phyloP scores from a whole-genome alignment of 2,329 filamentous ascomycete species.

The Clonostachys chloroleuca region DNA sequence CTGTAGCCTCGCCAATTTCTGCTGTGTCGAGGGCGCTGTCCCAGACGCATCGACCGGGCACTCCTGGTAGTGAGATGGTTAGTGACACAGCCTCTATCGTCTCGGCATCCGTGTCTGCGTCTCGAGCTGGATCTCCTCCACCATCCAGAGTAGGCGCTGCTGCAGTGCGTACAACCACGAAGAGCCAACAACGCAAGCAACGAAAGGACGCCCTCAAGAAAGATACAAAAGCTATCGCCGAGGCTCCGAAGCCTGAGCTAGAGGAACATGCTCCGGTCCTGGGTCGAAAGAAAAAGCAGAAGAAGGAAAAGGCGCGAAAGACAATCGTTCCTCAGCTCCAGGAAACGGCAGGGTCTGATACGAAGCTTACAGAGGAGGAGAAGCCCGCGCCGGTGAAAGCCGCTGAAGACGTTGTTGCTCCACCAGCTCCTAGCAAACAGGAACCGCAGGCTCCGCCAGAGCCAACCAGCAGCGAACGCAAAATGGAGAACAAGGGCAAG shows the following conservation, averaged over 20 bases:
- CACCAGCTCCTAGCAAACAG: no score
- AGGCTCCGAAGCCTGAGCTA: slow-evolving; percentile 44
- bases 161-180: slow-evolving; percentile 65
- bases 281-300: slow-evolving; percentile 80
- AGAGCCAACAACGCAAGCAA: slow-evolving; percentile 75
- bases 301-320: slow-evolving; percentile 58
- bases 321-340: slow-evolving; percentile 1
- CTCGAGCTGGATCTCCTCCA: slow-evolving; percentile 69
- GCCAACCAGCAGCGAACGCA: neutral
- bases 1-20: slow-evolving; percentile 24
- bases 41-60: slow-evolving; percentile 53
- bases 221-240: slow-evolving; percentile 50
- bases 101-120: slow-evolving; percentile 63
- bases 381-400: neutral
- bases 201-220: slow-evolving; percentile 64
- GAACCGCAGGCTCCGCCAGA: neutral
- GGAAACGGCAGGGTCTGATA: slow-evolving; percentile 1
- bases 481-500: neutral
- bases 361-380: slow-evolving; percentile 2
- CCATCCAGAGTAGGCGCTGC: slow-evolving; percentile 62
- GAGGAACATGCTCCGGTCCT: slow-evolving; percentile 67
- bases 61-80: slow-evolving; percentile 67
- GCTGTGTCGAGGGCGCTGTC: slow-evolving; percentile 20
- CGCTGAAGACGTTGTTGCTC: neutral
- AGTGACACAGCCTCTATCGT: slow-evolving; percentile 75